Percentiles rank a stretch among this genome's conserved stretches.
These are phyloP conservation scores for Pythium phragmitis DNA, from an alignment of 352 stramenopile species.

Conservation along the genomic window DNA sequence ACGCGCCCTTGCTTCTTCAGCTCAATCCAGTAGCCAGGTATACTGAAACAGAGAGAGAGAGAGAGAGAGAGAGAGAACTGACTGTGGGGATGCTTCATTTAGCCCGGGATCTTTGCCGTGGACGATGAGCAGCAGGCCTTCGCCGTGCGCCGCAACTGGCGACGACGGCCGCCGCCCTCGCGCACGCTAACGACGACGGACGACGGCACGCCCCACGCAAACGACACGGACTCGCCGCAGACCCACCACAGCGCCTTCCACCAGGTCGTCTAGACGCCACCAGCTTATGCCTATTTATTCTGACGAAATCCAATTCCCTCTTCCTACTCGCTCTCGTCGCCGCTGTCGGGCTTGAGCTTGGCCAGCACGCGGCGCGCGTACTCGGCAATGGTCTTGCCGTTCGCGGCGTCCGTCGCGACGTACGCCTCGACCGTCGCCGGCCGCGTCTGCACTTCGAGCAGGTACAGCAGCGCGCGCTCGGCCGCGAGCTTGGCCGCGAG, in stretches of 20 bases:
- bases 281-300: slow-evolving; percentile 6
- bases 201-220: neutral
- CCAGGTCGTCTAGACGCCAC: slow-evolving; percentile 14
- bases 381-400: slow-evolving; percentile 86
- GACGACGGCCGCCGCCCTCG: slow-evolving; percentile 3
- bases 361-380: slow-evolving; percentile 85
- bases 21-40: slow-evolving; percentile 25
- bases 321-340: slow-evolving; percentile 74
- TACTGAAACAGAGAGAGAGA: neutral
- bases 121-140: slow-evolving; percentile 65
- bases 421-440: slow-evolving; percentile 81
- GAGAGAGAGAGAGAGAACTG: neutral
- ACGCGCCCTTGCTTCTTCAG: slow-evolving; percentile 20
- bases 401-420: slow-evolving; percentile 43
- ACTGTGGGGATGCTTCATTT: slow-evolving; percentile 7
- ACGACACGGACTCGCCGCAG: slow-evolving; percentile 2
- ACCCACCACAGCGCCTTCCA: slow-evolving; percentile 12
- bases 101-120: slow-evolving; percentile 78
- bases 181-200: neutral
- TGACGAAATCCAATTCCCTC: neutral
- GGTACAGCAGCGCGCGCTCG: slow-evolving; percentile 83
- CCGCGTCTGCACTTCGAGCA: slow-evolving; percentile 83
- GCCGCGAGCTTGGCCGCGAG: slow-evolving; percentile 85
- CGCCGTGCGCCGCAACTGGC: slow-evolving; percentile 24
- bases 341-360: slow-evolving; percentile 86